Conservation (phyloP, 441 rosid species). For the Erodium trifolium region DNA sequence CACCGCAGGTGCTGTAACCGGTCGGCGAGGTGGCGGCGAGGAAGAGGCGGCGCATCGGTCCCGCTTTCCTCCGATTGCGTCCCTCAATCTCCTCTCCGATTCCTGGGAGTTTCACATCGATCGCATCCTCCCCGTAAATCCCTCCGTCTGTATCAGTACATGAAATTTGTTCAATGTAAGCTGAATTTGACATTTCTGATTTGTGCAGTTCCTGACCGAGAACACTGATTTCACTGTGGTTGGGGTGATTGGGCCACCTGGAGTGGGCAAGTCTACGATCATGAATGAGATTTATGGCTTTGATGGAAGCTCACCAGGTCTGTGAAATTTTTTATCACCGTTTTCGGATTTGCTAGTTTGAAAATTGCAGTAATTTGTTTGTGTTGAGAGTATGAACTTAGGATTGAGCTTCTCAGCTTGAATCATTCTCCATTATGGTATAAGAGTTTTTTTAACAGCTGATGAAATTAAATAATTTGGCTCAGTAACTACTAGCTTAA, state of each 20-base stretch:
- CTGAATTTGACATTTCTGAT: neutral
- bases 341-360: neutral
- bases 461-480: neutral
- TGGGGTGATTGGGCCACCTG: constrained; percentile 70
- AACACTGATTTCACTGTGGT: constrained; percentile 76
- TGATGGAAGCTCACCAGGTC: constrained; percentile 59
- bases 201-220: constrained; percentile 64
- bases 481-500: neutral
- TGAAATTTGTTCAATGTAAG: too few relatives aligned
- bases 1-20: constrained; percentile 36
- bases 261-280: constrained; percentile 70
- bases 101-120: constrained; percentile 82
- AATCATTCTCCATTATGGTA: neutral
- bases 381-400: neutral
- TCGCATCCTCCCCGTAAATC: constrained; percentile 66
- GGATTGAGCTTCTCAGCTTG: neutral
- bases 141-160: neutral
- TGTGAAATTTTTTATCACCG: constrained; percentile 9
- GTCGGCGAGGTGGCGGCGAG: constrained; percentile 45
- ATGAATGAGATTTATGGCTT: constrained; percentile 76
- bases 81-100: constrained; percentile 73
- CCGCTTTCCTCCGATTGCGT: constrained; percentile 56
- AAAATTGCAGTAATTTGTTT: neutral
- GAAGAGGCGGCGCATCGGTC: constrained; percentile 50
- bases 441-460: too few relatives aligned